Percentiles rank a stretch among this genome's conserved stretches.
Conservation (phyloP, 108 stramenopile species). For the Mediolabrus comicus region DNA sequence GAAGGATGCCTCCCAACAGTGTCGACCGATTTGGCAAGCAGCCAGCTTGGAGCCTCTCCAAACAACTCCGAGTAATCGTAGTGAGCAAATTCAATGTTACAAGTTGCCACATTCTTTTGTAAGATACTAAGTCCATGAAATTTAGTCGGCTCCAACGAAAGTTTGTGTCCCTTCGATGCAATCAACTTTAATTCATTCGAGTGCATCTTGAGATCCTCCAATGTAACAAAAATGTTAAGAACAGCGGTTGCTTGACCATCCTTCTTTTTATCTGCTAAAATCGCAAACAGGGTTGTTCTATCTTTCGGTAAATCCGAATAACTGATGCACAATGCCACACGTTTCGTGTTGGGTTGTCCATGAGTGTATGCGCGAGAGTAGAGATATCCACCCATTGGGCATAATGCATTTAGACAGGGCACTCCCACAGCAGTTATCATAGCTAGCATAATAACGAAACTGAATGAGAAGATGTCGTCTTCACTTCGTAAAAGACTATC, state of each 20-base stretch:
- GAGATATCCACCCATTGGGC: constrained; percentile 47
- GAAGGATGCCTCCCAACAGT: constrained; percentile 33
- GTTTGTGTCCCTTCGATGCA: constrained; percentile 16
- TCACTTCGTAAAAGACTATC: neutral
- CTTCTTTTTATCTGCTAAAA: constrained; percentile 5
- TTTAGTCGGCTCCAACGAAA: constrained; percentile 19
- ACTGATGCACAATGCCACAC: constrained; percentile 41
- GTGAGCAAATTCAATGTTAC: constrained; percentile 21
- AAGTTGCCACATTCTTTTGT: constrained; percentile 3
- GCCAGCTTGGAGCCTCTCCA: constrained; percentile 25
- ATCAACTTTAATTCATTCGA: constrained; percentile 18
- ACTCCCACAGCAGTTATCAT: constrained; percentile 27
- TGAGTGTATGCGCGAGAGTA: constrained; percentile 36
- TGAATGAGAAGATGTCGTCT: constrained; percentile 2
- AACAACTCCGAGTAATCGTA: constrained; percentile 16
- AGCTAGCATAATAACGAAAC: constrained; percentile 12
- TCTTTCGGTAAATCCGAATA: constrained; percentile 29
- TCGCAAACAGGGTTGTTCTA: neutral
- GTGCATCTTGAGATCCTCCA: constrained; percentile 24
- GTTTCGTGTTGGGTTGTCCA: constrained; percentile 46
- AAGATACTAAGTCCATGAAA: constrained; percentile 11
- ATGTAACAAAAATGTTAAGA: constrained; percentile 40
- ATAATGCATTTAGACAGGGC: constrained; percentile 30
- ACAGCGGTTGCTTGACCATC: constrained; percentile 7
- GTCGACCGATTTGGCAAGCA: constrained; percentile 17